Evolutionary conservation across 345 rosid species (phyloP).

Genomic region (Psidium friedrichsthalianum): DNA sequence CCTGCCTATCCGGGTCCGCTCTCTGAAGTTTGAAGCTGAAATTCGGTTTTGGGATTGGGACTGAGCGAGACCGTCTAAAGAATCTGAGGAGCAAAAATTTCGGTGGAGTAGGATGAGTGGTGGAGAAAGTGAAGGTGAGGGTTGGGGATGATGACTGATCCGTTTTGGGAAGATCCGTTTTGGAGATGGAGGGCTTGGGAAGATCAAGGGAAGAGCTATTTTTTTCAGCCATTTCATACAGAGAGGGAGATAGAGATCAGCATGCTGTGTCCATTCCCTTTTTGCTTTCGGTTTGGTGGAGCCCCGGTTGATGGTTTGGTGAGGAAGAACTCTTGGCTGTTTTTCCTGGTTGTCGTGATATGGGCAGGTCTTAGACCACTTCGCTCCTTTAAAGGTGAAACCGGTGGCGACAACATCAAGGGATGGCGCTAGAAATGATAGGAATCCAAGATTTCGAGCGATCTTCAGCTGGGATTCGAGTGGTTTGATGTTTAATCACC

Average conservation of each 20-base stretch:
- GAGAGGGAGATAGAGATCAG: background rate
- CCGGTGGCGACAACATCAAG: no score
- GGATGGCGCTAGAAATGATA: no score
- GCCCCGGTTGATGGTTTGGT: no score
- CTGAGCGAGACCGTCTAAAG: background rate
- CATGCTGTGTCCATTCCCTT: background rate
- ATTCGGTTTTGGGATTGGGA: slow-evolving; percentile 2
- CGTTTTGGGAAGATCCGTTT: slow-evolving; percentile 33
- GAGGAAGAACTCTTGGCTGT: no score
- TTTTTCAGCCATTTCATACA: slow-evolving; percentile 60
- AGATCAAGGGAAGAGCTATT: slow-evolving; percentile 58
- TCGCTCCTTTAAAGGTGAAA: no score
- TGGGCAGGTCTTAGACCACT: no score
- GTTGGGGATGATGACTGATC: slow-evolving; percentile 6
- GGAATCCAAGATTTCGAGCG: no score
- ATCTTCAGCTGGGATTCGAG: no score
- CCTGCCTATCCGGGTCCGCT: slow-evolving; percentile 53
- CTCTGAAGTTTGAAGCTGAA: slow-evolving; percentile 11
- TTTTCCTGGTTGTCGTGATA: no score
- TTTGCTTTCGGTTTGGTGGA: no score
- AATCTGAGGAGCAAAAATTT: slow-evolving; percentile 5
- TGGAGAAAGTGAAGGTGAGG: background rate
- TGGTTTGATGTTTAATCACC: no score
- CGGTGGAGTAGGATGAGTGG: slow-evolving; percentile 10
- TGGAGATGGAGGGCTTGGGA: slow-evolving; percentile 44